Evolutionary conservation across 345 rosid genomes (phyloP).

Genomic region (Hevea brasiliensis): DNA sequence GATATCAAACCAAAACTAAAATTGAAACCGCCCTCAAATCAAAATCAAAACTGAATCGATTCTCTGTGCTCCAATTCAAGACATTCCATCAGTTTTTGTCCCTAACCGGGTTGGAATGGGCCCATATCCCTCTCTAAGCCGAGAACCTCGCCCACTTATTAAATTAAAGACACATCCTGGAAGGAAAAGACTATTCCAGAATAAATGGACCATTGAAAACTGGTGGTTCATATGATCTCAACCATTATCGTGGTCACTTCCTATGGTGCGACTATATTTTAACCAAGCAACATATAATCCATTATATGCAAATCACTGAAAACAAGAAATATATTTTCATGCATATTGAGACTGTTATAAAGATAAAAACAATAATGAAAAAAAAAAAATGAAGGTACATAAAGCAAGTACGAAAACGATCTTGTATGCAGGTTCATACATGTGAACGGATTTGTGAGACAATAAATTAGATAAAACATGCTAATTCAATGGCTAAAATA

Average conservation of each 20-base stretch:
- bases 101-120: not conserved
- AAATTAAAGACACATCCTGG: constrained; percentile 7
- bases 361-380: not conserved
- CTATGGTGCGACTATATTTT: not conserved
- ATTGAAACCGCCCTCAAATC: too few species aligned
- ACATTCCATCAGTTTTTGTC: not conserved
- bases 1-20: too few species aligned
- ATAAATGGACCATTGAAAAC: constrained; percentile 6
- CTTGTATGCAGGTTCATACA: not conserved
- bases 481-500: not conserved
- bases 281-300: not conserved
- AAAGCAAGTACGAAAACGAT: not conserved
- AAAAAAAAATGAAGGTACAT: not conserved
- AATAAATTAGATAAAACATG: not conserved
- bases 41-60: too few species aligned
- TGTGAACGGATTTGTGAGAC: too few species aligned
- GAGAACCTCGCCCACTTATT: constrained; percentile 19
- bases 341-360: not conserved
- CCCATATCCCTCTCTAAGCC: constrained; percentile 6
- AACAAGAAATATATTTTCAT: not conserved
- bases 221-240: not conserved
- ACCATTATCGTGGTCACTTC: not conserved
- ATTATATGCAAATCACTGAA: not conserved
- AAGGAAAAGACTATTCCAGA: not conserved
- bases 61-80: not conserved